Evolutionary conservation across 164 flowering plant genomes (phyloP), one percentile per base, ranked within the genome.

Genomic region (Platanus orientalis): DNA sequence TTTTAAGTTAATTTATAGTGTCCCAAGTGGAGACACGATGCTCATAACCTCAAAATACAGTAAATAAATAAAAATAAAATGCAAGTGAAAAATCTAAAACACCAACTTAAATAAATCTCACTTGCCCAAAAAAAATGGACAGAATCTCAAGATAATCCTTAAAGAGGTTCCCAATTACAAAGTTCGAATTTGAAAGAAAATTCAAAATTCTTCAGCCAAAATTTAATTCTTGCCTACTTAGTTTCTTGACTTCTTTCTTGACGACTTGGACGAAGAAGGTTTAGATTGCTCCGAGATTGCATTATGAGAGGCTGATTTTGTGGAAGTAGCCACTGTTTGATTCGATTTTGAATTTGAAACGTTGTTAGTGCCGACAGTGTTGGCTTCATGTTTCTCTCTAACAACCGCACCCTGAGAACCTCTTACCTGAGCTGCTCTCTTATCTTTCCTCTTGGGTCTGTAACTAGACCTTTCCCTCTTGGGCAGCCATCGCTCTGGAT

Each of bases 401-500:
- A 59, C 73, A 9, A 94, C 93, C 6, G 96, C 83, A 60, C 99
- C 99, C 69, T 94, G 99, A 54, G 99, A 83, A 17, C 99, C 99
- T 74, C 97, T 80, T 24, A 91, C 80, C 69, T 92, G 96, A 68
- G 92, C 94, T 14, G 88, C 89, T 67, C 97, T 80, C 79, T 94
- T 94, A 58, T 94, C 99, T 76, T 88, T 91, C 72, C 97, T 84
- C 85, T 84, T 89, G 9, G 99, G 96, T 64, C 96, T 80, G 72
- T 81, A 94, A 67, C 83, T 82, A 19, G 99, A 94, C 66, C 99
- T 83, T 75, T 94, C 99, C 71, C 92, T 78, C 81, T 77, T 87
- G 0, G 99, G 97, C 36, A 94, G 78, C 99, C 99, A 94, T 62
- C 99, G 77, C 64, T 91, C 97, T 36, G 93, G 99, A 71, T 94